phyloP scores from a whole-genome alignment of 257 asterid genomes.

The Primulina tabacum region DNA sequence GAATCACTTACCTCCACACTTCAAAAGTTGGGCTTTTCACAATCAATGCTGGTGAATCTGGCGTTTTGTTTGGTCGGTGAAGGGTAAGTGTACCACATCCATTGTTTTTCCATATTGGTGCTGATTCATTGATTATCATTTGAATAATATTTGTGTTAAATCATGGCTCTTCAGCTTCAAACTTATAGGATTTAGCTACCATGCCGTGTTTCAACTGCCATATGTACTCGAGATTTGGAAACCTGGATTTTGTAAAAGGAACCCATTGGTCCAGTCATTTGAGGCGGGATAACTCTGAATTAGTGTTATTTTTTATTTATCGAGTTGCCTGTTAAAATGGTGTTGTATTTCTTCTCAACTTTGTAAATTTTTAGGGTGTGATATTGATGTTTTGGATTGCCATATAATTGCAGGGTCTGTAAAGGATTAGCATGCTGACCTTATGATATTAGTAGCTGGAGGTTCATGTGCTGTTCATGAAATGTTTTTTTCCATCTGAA shows the following conservation, averaged over 20 bases:
- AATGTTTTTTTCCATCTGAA: constrained; percentile 92
- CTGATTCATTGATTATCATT: background rate
- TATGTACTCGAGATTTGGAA: background rate
- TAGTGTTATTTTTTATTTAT: constrained; percentile 12
- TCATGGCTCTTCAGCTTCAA: background rate
- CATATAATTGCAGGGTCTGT: constrained; percentile 98
- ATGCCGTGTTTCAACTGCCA: background rate
- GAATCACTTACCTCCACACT: constrained; percentile 78
- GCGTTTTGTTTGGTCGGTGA: constrained; percentile 84
- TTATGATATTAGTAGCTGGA: constrained; percentile 94
- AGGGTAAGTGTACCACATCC: constrained; percentile 66
- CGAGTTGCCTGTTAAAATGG: constrained; percentile 30
- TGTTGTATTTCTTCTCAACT: constrained; percentile 36
- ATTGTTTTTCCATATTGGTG: background rate
- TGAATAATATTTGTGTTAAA: background rate
- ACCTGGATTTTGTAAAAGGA: background rate
- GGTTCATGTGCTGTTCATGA: constrained; percentile 99
- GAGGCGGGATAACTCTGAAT: constrained; percentile 5
- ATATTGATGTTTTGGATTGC: constrained; percentile 95
- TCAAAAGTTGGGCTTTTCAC: constrained; percentile 78
- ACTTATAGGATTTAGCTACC: constrained; percentile 12
- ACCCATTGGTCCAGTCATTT: background rate
- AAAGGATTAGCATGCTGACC: constrained; percentile 98
- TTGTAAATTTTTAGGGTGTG: constrained; percentile 47
- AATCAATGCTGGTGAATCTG: constrained; percentile 69